Conservation (phyloP, 805 yeast species). For the Kazachstania kunashirensis region DNA sequence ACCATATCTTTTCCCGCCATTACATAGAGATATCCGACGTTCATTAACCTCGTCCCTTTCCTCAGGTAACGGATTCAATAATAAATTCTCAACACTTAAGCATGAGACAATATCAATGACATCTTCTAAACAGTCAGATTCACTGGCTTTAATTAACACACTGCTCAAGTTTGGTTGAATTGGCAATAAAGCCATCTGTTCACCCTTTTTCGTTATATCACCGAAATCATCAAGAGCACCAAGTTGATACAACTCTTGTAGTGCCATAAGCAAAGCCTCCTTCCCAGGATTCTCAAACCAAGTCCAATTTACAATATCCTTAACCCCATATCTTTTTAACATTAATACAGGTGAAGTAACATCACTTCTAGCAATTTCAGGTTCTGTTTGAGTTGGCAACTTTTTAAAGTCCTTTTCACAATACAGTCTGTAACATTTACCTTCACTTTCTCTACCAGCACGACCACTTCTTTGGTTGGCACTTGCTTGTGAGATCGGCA, state of each 20-base stretch:
- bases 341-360: conserved; percentile 76
- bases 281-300: conserved; percentile 91
- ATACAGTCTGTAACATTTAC: conserved; percentile 79
- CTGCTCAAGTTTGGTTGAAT: conserved; percentile 87
- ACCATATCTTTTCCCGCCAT: conserved; percentile 65
- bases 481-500: conserved; percentile 87
- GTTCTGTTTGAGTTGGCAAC: conserved; percentile 74
- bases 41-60: conserved; percentile 77
- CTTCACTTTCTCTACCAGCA: conserved; percentile 96
- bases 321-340: conserved; percentile 72
- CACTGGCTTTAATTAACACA: conserved; percentile 64
- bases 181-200: conserved; percentile 79
- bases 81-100: conserved; percentile 80
- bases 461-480: conserved; percentile 96
- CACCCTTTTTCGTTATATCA: conserved; percentile 68
- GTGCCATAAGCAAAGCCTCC: conserved; percentile 63
- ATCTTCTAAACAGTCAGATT: conserved; percentile 42
- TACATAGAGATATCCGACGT: conserved; percentile 57
- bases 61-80: conserved; percentile 72
- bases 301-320: conserved; percentile 75
- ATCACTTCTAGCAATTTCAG: conserved; percentile 84
- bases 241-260: conserved; percentile 66
- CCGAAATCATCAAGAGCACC: conserved; percentile 75
- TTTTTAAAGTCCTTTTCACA: conserved; percentile 59
- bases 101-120: conserved; percentile 89